Percentiles rank a stretch among this genome's conserved stretches.
These are phyloP conservation scores for Cichorium intybus DNA, from an alignment of 140 eudicot genomes.

Conservation along the genomic window DNA sequence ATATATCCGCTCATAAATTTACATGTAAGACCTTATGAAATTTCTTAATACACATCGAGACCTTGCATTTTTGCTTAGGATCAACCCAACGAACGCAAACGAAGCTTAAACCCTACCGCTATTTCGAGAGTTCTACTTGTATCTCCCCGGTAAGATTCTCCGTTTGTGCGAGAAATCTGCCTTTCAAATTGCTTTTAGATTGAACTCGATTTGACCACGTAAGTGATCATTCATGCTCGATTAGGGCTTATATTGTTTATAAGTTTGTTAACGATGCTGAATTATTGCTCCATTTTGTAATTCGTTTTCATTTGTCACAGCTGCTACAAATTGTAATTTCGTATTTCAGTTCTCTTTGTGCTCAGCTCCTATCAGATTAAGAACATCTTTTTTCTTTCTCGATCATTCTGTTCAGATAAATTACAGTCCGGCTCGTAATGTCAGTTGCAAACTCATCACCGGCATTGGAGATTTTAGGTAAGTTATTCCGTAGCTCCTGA, in stretches of 20 bases:
- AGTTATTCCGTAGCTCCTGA: neutral
- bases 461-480: conserved; percentile 67
- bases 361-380: neutral
- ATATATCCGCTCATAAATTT: neutral
- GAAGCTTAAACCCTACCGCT: conserved; percentile 31
- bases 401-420: conserved; percentile 25
- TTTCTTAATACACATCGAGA: neutral
- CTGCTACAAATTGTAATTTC: conserved; percentile 6
- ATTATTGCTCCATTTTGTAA: conserved; percentile 1
- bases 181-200: neutral
- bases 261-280: neutral
- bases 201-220: neutral
- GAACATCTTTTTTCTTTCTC: neutral
- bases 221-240: neutral
- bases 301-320: neutral
- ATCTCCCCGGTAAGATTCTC: conserved; percentile 8
- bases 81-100: conserved; percentile 11
- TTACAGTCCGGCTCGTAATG: conserved; percentile 37
- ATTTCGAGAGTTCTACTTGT: neutral
- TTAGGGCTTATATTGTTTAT: conserved; percentile 15
- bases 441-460: conserved; percentile 52
- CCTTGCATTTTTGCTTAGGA: conserved; percentile 5
- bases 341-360: neutral
- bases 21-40: conserved; percentile 1
- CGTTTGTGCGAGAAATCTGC: neutral